Base-by-base conservation (phyloP, 371 early-diverging fungal species). In the Capillidium rhysosporum region DNA sequence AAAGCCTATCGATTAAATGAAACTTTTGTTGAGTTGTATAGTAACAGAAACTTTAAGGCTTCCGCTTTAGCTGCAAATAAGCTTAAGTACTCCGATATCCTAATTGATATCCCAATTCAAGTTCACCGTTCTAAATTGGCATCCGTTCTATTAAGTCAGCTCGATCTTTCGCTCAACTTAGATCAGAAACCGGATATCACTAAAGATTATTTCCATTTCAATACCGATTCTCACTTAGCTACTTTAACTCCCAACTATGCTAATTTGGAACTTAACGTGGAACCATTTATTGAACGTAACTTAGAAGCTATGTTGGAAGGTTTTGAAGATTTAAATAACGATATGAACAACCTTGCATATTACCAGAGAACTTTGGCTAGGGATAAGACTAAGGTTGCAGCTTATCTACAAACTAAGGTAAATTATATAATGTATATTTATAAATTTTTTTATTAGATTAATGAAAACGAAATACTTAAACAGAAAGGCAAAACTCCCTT, bases 281-380 rank as follows among this genome's bases (percentile, higher is more conserved):
- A 85, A 56, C 75, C 78, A 3, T 84, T 79, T 64, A 73, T 92
- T 56, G 82, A 84, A 68, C 86, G 85, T 70, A 86, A 89, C 68
- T 69, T 93, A 48, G 90, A 92, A 68, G 71, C 76, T 47, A 71
- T 95, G 52, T 70, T 80, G 61, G 91, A 92, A 34, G 76, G 88
- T 21, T 76, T 89, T 30, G 96, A 93, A 57, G 86, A 84, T 26
- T 84, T 89, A 59, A 82, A 79, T 53, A 87, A 84, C 65, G 89
- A 91, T 64, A 84, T 87, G 58, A 83, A 84, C 79, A 81, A 85
- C 66, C 88, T 86, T 68, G 83, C 84, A 60, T 88, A 87, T 69
- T 92, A 92, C 91, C 82, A 89, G 68, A 80, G 90, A 61, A 79
- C 78, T 52, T 75, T 83, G 61, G 83, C 82, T 57, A 84, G 88